Evolutionary conservation across 2,329 filamentous ascomycete species (phyloP).

Genomic region (Paraconiothyrium sp.): DNA sequence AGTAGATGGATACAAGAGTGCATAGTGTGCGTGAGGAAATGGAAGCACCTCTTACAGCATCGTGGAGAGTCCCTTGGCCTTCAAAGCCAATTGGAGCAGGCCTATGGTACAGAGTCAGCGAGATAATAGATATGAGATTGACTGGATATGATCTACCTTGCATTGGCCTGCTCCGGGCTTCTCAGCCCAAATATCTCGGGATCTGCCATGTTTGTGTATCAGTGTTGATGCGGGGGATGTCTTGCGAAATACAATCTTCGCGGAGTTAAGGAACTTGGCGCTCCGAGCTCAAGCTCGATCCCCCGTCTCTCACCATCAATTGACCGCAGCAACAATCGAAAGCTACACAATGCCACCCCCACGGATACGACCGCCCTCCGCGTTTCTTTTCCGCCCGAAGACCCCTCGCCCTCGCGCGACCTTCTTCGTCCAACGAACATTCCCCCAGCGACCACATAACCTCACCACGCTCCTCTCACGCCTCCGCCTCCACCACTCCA

Average conservation of each 20-base stretch:
- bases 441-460: conserved; percentile 7
- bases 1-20: background rate
- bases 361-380: conserved; percentile 23
- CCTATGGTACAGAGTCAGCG: conserved; percentile 22
- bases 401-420: conserved; percentile 17
- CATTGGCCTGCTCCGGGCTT: conserved; percentile 23
- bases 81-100: conserved; percentile 43
- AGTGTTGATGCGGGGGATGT: background rate
- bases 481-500: conserved; percentile 17
- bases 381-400: conserved; percentile 16
- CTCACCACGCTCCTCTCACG: conserved; percentile 16
- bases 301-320: conserved; percentile 16
- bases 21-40: conserved; percentile 8
- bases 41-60: conserved; percentile 50
- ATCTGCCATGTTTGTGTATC: background rate
- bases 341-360: conserved; percentile 31
- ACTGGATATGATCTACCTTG: conserved; percentile 25
- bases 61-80: conserved; percentile 31
- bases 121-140: background rate
- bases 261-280: conserved; percentile 19
- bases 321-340: conserved; percentile 14
- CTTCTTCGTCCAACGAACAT: conserved; percentile 10
- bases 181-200: conserved; percentile 26
- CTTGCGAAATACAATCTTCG: conserved; percentile 3
- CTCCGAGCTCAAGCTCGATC: conserved; percentile 13